Conservation (phyloP, 495 filamentous ascomycete genomes). For the Aspergillus bridgeri region DNA sequence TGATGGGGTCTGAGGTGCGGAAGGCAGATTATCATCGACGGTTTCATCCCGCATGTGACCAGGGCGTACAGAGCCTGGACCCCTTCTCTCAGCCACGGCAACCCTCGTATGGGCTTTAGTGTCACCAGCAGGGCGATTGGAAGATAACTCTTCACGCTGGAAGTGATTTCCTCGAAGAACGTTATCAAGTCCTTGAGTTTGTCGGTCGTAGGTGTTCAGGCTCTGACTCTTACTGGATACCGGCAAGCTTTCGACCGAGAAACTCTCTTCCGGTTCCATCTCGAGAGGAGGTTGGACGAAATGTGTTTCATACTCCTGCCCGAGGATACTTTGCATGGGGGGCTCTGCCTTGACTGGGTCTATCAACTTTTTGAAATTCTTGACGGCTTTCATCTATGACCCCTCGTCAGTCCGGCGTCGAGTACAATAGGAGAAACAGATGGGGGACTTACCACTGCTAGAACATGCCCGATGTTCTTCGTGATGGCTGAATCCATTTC, state of each 20-base stretch:
- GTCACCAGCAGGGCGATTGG: slow-evolving; percentile 11
- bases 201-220: slow-evolving; percentile 49
- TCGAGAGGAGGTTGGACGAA: slow-evolving; percentile 57
- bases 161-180: slow-evolving; percentile 49
- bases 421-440: not conserved
- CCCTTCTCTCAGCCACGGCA: slow-evolving; percentile 25
- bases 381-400: slow-evolving; percentile 85
- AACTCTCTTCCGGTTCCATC: slow-evolving; percentile 47
- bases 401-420: slow-evolving; percentile 6
- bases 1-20: slow-evolving; percentile 27
- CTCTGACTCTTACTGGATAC: slow-evolving; percentile 41
- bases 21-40: slow-evolving; percentile 15
- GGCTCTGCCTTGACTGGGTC: slow-evolving; percentile 43
- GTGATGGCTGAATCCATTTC: slow-evolving; percentile 92
- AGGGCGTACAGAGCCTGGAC: slow-evolving; percentile 29
- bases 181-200: slow-evolving; percentile 44
- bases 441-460: slow-evolving; percentile 70
- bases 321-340: slow-evolving; percentile 55
- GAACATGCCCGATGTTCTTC: slow-evolving; percentile 72
- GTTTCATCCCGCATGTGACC: slow-evolving; percentile 18
- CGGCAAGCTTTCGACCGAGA: slow-evolving; percentile 20
- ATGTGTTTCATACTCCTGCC: slow-evolving; percentile 45
- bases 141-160: slow-evolving; percentile 20
- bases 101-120: slow-evolving; percentile 18
- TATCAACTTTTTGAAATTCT: slow-evolving; percentile 71